Conservation (phyloP, 225 moss, liverwort and hornwort genomes). For the Bryum argenteum region DNA sequence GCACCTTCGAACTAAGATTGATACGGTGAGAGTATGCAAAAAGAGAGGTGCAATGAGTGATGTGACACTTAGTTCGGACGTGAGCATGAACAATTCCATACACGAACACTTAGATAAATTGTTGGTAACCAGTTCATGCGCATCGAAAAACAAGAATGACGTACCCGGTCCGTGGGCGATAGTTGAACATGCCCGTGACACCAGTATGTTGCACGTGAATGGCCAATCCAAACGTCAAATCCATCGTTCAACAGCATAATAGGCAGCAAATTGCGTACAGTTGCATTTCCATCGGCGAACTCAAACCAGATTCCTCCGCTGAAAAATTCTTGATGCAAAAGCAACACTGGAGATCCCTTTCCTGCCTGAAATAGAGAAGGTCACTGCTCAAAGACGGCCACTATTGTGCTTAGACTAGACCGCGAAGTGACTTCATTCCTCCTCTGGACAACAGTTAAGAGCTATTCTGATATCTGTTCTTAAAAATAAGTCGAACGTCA, state of each 20-base stretch:
- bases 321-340: slow-evolving; percentile 68
- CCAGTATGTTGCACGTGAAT: slow-evolving; percentile 70
- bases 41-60: background rate
- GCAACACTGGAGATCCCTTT: slow-evolving; percentile 47
- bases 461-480: background rate
- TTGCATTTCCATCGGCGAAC: slow-evolving; percentile 18
- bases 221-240: slow-evolving; percentile 75
- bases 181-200: slow-evolving; percentile 48
- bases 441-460: background rate
- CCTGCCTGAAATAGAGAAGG: slow-evolving; percentile 13
- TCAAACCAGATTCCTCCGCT: slow-evolving; percentile 62
- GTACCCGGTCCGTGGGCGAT: slow-evolving; percentile 30
- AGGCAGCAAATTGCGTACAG: slow-evolving; percentile 43
- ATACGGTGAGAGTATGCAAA: too few species aligned
- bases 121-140: background rate
- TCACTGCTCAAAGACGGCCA: background rate
- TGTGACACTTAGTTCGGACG: background rate
- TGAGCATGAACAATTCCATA: background rate
- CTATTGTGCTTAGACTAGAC: background rate
- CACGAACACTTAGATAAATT: background rate
- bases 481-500: background rate
- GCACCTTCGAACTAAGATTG: background rate
- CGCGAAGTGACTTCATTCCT: background rate
- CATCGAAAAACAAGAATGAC: background rate
- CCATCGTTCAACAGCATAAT: slow-evolving; percentile 57